Evolutionary conservation across 2,329 filamentous ascomycete species (phyloP), one percentile per base, ranked within the genome.

Genomic region (Chaetomium globosum): DNA sequence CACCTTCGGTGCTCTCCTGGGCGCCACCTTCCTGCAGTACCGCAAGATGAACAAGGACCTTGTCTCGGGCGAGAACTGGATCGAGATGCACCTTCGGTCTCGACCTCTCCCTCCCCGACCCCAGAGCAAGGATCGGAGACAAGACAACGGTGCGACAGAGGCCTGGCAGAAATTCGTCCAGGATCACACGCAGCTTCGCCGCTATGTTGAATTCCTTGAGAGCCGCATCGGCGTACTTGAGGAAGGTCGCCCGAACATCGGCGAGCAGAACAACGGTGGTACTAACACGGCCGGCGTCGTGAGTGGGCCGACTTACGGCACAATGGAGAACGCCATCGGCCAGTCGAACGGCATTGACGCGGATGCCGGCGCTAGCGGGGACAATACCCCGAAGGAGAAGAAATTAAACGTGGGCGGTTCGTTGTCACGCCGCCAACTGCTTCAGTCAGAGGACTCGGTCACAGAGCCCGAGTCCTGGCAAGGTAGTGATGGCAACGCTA

Each of bases 201-300:
- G 66, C 8, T 73, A 74, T 51, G 70, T 74, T 26, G 72, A 73
- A 64, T 46, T 64, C 2, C 68, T 74, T 10, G 72, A 73, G 62
- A 56, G 64, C 2, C 70, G 68, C 6, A 66, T 73, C 28, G 67
- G 66, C 12, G 61, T 51, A 10, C 64, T 67, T 19, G 67, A 69
- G 39, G 64, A 67, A 49, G 55, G 61, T 4, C 39, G 36, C 19
- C 51, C 30, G n/a, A 53, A 43, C 19, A 13, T 21, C 23, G 12
- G 21, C 26, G 36, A 62, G 46, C 19, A 36, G 1, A 30, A 57
- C 21, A 21, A 55, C 23, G 58, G 9, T 9, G 28, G 56, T 33
- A 39, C 33, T 9, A 26, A 28, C 21, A 43, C 7, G 39, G 16
- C 39, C 1, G 39, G 23, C 49, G 5, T 26, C 16, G 7, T 12